These are phyloP conservation scores for Dioscorea dumetorum DNA, from an alignment of 106 monocot species.

Conservation along the genomic window DNA sequence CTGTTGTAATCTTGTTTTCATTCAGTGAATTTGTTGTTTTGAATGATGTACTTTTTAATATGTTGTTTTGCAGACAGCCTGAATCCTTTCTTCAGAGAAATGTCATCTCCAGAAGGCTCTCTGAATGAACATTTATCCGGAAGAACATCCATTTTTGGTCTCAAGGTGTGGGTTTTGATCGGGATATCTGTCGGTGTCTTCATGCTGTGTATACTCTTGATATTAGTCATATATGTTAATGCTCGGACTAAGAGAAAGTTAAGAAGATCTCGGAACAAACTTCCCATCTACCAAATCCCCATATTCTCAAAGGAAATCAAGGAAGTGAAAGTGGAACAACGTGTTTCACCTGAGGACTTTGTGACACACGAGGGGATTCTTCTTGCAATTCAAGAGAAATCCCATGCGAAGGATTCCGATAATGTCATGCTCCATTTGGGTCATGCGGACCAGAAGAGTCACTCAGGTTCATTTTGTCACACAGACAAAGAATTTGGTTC, in stretches of 20 bases:
- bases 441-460: slow-evolving; percentile 29
- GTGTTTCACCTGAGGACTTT: slow-evolving; percentile 32
- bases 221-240: slow-evolving; percentile 48
- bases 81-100: slow-evolving; percentile 10
- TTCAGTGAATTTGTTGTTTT: no score
- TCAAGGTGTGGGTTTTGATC: slow-evolving; percentile 79
- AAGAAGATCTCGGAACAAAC: slow-evolving; percentile 30
- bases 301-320: slow-evolving; percentile 82
- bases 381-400: slow-evolving; percentile 35
- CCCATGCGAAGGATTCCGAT: slow-evolving; percentile 34
- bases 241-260: slow-evolving; percentile 27
- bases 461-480: slow-evolving; percentile 57
- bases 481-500: slow-evolving; percentile 43
- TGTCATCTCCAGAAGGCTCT: slow-evolving; percentile 47
- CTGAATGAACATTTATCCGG: slow-evolving; percentile 50
- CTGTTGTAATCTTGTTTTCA: no score
- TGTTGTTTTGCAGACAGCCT: no score
- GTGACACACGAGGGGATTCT: slow-evolving; percentile 33
- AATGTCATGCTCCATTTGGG: slow-evolving; percentile 45
- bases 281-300: slow-evolving; percentile 62
- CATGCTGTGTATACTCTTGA: slow-evolving; percentile 49
- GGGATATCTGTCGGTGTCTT: slow-evolving; percentile 56
- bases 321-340: slow-evolving; percentile 63
- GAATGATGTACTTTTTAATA: no score
- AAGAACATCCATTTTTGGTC: slow-evolving; percentile 55